Conservation (phyloP, 2,329 filamentous ascomycete species). For the Colletotrichum echinochloae region DNA sequence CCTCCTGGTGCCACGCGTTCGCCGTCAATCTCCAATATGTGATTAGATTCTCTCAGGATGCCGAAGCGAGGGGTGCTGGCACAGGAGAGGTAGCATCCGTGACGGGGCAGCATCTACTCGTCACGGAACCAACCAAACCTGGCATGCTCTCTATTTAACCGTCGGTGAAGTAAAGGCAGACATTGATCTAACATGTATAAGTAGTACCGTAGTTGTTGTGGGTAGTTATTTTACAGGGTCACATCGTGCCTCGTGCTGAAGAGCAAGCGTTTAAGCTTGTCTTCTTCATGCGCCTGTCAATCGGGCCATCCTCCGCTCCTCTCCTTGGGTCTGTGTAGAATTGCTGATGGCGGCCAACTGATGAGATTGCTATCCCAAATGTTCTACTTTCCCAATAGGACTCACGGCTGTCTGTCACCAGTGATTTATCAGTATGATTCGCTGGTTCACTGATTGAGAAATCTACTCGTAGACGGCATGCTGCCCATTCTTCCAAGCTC, state of each 20-base stretch:
- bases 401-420: neutral
- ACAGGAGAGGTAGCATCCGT: neutral
- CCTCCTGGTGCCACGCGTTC: neutral
- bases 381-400: neutral
- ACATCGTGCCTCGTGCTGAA: neutral
- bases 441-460: neutral
- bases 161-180: neutral
- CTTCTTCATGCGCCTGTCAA: slow-evolving; percentile 21
- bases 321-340: neutral
- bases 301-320: slow-evolving; percentile 11
- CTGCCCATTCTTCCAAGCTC: neutral
- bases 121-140: neutral
- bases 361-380: too few species aligned
- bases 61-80: neutral
- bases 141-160: too few species aligned
- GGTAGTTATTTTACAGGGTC: neutral
- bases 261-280: slow-evolving; percentile 27
- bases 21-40: too few species aligned
- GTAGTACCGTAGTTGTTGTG: neutral
- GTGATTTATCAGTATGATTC: slow-evolving; percentile 12
- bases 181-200: neutral
- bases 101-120: neutral
- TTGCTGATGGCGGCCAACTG: neutral
- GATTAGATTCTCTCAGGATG: neutral
- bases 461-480: neutral